A percentile compares a stretch with the other conserved stretches of the same genome.
phyloP scores from a whole-genome alignment of 1,139 yeast species.

The Scheffersomyces illinoinensis region DNA sequence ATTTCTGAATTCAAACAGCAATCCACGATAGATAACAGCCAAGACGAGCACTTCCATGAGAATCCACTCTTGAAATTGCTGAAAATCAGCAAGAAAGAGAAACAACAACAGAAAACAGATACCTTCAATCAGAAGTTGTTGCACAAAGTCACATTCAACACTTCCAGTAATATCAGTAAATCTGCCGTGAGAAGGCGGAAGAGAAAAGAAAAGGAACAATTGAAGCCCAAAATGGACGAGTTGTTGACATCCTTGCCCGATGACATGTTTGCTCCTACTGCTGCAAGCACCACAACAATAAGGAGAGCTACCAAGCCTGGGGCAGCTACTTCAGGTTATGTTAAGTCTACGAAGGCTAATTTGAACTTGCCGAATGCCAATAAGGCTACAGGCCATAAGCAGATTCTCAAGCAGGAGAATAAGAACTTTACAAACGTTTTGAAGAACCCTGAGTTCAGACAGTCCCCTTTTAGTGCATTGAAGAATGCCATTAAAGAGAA shows the following conservation, averaged over 20 bases:
- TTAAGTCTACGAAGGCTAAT: slow-evolving; percentile 25
- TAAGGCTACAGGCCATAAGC: slow-evolving; percentile 56
- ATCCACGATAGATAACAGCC: slow-evolving; percentile 8
- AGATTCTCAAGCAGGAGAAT: slow-evolving; percentile 54
- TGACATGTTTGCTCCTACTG: slow-evolving; percentile 8
- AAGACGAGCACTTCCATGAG: slow-evolving; percentile 26
- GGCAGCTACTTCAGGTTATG: slow-evolving; percentile 12
- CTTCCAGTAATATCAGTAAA: slow-evolving; percentile 54
- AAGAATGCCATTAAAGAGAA: slow-evolving; percentile 37
- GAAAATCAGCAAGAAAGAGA: slow-evolving; percentile 56
- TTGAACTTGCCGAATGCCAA: slow-evolving; percentile 61
- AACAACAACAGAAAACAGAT: slow-evolving; percentile 38
- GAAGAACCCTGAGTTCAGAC: slow-evolving; percentile 50
- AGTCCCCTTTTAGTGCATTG: slow-evolving; percentile 60
- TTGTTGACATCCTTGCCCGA: slow-evolving; percentile 54
- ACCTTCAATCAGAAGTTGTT: slow-evolving; percentile 29
- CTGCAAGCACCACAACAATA: slow-evolving; percentile 9
- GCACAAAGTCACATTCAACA: slow-evolving; percentile 31
- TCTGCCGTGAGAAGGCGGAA: slow-evolving; percentile 66
- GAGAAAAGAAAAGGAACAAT: slow-evolving; percentile 60
- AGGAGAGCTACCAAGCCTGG: slow-evolving; percentile 6
- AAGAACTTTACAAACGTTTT: slow-evolving; percentile 56
- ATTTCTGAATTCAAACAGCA: slow-evolving; percentile 27
- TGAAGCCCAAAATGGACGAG: slow-evolving; percentile 68
- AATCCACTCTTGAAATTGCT: slow-evolving; percentile 58